These are phyloP conservation scores for Zarea fungicola DNA, from an alignment of 2,329 filamentous ascomycete genomes.

Conservation along the genomic window DNA sequence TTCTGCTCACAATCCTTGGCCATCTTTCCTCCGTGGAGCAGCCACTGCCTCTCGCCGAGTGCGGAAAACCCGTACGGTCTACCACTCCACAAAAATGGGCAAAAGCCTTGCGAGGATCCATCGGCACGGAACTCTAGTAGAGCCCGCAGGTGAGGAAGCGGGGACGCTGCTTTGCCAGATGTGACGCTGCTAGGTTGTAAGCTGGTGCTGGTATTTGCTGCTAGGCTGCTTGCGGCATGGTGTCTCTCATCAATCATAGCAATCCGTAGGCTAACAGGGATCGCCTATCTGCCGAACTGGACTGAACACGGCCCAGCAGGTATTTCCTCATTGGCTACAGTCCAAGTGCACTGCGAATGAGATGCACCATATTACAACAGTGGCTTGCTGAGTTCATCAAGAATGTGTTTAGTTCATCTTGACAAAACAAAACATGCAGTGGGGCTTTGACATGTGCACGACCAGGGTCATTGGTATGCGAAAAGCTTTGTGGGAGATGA, in stretches of 20 bases:
- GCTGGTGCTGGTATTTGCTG: not conserved
- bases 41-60: too few relatives aligned
- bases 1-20: not conserved
- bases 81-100: not conserved
- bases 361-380: too few relatives aligned
- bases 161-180: not conserved
- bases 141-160: not conserved
- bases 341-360: too few relatives aligned
- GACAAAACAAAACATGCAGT: too few relatives aligned
- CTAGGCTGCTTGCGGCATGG: conserved; percentile 4
- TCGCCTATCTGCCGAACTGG: not conserved
- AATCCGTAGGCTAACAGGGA: not conserved
- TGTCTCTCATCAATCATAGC: conserved; percentile 1
- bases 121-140: conserved; percentile 7
- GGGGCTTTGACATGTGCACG: too few relatives aligned
- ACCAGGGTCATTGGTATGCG: too few relatives aligned
- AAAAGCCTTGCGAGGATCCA: not conserved
- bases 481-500: too few relatives aligned
- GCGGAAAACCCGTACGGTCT: not conserved
- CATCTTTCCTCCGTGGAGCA: conserved; percentile 5
- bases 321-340: too few relatives aligned
- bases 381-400: too few relatives aligned
- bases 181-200: conserved; percentile 1
- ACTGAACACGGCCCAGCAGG: too few relatives aligned
- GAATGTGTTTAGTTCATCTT: too few relatives aligned